Conservation (phyloP, 805 yeast genomes). For the Candida sanyiensis region DNA sequence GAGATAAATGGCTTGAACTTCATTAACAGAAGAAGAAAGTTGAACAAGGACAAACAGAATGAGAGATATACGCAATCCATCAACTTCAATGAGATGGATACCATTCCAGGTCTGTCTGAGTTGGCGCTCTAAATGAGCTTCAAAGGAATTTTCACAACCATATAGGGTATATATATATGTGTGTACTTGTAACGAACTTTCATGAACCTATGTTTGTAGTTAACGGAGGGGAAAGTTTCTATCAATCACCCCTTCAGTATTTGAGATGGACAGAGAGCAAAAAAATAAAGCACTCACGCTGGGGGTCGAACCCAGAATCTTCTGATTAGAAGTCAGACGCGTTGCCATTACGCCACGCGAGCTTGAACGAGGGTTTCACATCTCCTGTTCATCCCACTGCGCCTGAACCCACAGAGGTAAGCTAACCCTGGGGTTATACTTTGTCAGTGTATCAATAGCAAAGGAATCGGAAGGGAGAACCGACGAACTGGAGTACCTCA, state of each 20-base stretch:
- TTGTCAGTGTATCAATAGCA: too few species aligned
- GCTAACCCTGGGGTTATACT: too few species aligned
- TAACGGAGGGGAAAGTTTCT: too few species aligned
- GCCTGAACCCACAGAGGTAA: too few species aligned
- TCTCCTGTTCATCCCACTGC: too few species aligned
- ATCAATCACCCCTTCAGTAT: too few species aligned
- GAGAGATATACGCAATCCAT: conserved; percentile 11
- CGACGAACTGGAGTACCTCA: too few species aligned
- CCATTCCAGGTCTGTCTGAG: conserved; percentile 21
- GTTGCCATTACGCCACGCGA: conserved; percentile 53
- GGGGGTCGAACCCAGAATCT: conserved; percentile 49
- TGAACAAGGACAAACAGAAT: conserved; percentile 12
- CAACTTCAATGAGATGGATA: conserved; percentile 21
- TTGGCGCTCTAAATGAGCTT: conserved; percentile 10
- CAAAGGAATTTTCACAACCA: neutral
- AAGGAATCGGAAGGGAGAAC: too few species aligned
- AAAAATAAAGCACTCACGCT: conserved; percentile 45
- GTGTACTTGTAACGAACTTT: too few species aligned
- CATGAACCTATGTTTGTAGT: too few species aligned
- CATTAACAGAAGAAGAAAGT: conserved; percentile 41
- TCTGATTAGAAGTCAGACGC: conserved; percentile 51
- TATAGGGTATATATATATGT: neutral
- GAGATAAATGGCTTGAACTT: conserved; percentile 45
- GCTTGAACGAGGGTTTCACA: too few species aligned
- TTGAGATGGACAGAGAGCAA: too few species aligned